Percentiles rank a stretch among this genome's conserved stretches.
Conservation (phyloP, 768 basidiomycete species). For the Psilocybe azurescens region DNA sequence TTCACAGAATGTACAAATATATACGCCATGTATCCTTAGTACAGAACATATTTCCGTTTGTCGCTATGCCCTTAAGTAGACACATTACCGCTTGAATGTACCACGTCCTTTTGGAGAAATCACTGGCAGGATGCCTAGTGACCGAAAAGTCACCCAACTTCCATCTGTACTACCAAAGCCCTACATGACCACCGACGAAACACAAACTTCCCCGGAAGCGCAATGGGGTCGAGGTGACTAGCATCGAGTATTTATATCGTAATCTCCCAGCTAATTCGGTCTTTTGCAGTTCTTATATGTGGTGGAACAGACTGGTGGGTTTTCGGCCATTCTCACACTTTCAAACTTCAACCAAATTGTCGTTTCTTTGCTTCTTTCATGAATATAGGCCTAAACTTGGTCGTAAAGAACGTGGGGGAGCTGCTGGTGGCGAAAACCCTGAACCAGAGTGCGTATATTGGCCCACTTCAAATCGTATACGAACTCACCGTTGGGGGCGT, state of each 20-base stretch:
- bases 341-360: constrained; percentile 24
- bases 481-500: constrained; percentile 5
- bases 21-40: constrained; percentile 1
- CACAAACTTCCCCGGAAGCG: constrained; percentile 32
- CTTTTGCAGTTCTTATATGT: constrained; percentile 71
- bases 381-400: constrained; percentile 72
- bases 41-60: neutral
- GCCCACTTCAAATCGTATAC: constrained; percentile 10
- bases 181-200: constrained; percentile 28
- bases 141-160: constrained; percentile 18
- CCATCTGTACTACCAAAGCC: constrained; percentile 20
- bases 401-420: constrained; percentile 68
- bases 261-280: constrained; percentile 23
- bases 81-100: constrained; percentile 22
- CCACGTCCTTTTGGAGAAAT: constrained; percentile 28
- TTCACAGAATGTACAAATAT: neutral
- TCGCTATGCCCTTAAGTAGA: constrained; percentile 7
- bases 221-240: constrained; percentile 51
- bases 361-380: constrained; percentile 19
- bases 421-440: constrained; percentile 45
- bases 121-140: constrained; percentile 17
- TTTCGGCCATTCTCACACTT: constrained; percentile 35
- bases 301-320: constrained; percentile 90
- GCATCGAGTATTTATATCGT: constrained; percentile 15
- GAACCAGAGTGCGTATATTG: constrained; percentile 40